phyloP scores from a whole-genome alignment of 768 basidiomycete species.

The Podaxis sp. region DNA sequence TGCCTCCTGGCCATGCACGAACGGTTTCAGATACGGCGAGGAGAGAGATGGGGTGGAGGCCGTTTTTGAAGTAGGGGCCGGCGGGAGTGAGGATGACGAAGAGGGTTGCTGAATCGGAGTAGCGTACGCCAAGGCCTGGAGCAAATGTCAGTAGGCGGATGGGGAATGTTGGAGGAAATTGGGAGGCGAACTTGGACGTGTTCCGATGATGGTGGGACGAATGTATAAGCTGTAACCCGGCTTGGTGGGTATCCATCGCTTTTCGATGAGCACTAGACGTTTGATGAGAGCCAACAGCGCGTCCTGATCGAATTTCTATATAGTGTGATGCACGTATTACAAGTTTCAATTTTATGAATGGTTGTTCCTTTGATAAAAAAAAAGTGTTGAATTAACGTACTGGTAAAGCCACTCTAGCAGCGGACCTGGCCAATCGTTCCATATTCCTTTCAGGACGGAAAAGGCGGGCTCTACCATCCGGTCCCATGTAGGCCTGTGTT shows the following conservation, averaged over 20 bases:
- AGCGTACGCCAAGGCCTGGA: slow-evolving; percentile 54
- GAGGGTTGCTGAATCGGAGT: slow-evolving; percentile 71
- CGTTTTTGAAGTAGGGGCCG: slow-evolving; percentile 74
- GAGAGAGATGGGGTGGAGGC: slow-evolving; percentile 53
- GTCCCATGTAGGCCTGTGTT: slow-evolving; percentile 49
- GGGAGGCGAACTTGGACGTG: slow-evolving; percentile 44
- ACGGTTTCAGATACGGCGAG: slow-evolving; percentile 39
- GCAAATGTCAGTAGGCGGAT: background rate
- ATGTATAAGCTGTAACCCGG: slow-evolving; percentile 85
- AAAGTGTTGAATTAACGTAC: slow-evolving; percentile 31
- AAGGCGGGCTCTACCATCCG: slow-evolving; percentile 69
- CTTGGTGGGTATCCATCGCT: slow-evolving; percentile 79
- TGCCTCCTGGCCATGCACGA: slow-evolving; percentile 58
- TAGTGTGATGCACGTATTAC: slow-evolving; percentile 20
- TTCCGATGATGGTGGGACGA: slow-evolving; percentile 73
- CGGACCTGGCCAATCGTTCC: slow-evolving; percentile 71
- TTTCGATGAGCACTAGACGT: slow-evolving; percentile 66
- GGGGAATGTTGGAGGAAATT: slow-evolving; percentile 38
- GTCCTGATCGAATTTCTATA: slow-evolving; percentile 67
- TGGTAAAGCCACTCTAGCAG: slow-evolving; percentile 70
- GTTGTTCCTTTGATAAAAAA: background rate
- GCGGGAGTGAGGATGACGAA: slow-evolving; percentile 73
- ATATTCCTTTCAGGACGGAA: slow-evolving; percentile 88
- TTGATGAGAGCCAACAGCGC: slow-evolving; percentile 73
- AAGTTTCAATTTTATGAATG: background rate